phyloP scores from a whole-genome alignment of 805 yeast species.

The Lipomyces lipofer region DNA sequence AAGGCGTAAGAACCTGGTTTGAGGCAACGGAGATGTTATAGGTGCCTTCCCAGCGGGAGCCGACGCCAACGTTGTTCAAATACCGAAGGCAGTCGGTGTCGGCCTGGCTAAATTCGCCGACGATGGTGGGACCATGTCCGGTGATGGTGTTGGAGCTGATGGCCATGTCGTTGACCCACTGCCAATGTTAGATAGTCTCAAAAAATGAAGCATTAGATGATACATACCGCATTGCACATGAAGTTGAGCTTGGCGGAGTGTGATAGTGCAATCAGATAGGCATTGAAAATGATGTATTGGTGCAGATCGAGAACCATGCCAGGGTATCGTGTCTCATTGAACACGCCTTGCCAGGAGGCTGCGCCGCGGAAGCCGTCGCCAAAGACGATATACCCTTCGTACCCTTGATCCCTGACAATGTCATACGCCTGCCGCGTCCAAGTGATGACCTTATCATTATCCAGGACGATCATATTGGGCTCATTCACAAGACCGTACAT shows the following conservation, averaged over 20 bases:
- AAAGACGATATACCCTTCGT: constrained; percentile 56
- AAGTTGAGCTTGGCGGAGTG: constrained; percentile 38
- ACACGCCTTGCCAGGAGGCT: constrained; percentile 61
- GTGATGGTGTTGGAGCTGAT: constrained; percentile 55
- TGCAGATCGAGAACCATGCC: constrained; percentile 80
- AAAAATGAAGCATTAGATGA: background rate
- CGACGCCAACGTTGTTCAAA: constrained; percentile 78
- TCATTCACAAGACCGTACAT: constrained; percentile 83
- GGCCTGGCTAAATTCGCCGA: constrained; percentile 86
- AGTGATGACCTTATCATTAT: constrained; percentile 56
- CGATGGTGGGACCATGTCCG: constrained; percentile 62
- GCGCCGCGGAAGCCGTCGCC: constrained; percentile 75
- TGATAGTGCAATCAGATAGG: constrained; percentile 34
- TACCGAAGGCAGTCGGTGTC: constrained; percentile 82
- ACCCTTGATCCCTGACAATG: constrained; percentile 53
- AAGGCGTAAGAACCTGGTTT: constrained; percentile 31
- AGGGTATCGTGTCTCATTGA: constrained; percentile 50
- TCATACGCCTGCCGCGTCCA: constrained; percentile 57
- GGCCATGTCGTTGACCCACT: constrained; percentile 55
- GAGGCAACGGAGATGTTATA: constrained; percentile 39
- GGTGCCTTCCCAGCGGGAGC: constrained; percentile 73
- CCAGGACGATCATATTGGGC: constrained; percentile 55
- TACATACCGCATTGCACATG: constrained; percentile 42
- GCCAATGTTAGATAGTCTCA: background rate
- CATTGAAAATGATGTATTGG: constrained; percentile 74